A percentile compares a stretch with the other conserved stretches of the same genome.
These are phyloP conservation scores for Ophiostoma populinum DNA, from an alignment of 2,329 filamentous ascomycete genomes.

Conservation along the genomic window DNA sequence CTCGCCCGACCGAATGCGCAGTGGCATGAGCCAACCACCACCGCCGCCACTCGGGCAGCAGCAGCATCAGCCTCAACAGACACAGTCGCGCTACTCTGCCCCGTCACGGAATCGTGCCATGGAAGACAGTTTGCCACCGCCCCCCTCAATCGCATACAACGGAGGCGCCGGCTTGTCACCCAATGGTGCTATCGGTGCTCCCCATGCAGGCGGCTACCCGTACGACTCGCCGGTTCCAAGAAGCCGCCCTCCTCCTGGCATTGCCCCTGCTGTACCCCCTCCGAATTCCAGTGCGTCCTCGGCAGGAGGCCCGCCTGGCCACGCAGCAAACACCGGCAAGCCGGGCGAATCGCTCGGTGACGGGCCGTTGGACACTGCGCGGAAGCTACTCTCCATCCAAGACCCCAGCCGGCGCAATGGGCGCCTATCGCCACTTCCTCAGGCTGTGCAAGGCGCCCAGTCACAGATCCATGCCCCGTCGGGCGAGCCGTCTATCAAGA, in stretches of 20 bases:
- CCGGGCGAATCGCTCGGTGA: conserved; percentile 28
- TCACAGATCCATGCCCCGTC: conserved; percentile 60
- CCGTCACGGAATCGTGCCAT: conserved; percentile 22
- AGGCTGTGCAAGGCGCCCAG: conserved; percentile 85
- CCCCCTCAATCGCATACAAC: conserved; percentile 32
- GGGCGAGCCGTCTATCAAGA: conserved; percentile 80
- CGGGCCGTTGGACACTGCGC: conserved; percentile 39
- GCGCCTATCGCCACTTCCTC: conserved; percentile 75
- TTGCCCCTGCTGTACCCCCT: no score
- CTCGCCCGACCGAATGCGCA: conserved; percentile 31
- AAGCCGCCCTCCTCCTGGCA: neutral
- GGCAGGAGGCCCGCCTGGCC: conserved; percentile 25
- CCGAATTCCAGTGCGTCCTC: no score
- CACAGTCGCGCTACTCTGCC: neutral
- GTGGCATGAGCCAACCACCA: conserved; percentile 16
- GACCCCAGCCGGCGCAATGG: conserved; percentile 68
- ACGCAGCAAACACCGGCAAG: no score
- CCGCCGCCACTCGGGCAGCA: conserved; percentile 10
- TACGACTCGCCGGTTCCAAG: neutral
- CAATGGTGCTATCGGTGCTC: no score
- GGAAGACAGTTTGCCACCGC: conserved; percentile 33
- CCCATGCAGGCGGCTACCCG: no score
- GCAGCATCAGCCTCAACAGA: conserved; percentile 18
- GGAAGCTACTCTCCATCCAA: conserved; percentile 59
- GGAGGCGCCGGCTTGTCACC: conserved; percentile 14